These are phyloP conservation scores for Eucalyptus tenuipes DNA, from an alignment of 345 rosid species.

Conservation along the genomic window DNA sequence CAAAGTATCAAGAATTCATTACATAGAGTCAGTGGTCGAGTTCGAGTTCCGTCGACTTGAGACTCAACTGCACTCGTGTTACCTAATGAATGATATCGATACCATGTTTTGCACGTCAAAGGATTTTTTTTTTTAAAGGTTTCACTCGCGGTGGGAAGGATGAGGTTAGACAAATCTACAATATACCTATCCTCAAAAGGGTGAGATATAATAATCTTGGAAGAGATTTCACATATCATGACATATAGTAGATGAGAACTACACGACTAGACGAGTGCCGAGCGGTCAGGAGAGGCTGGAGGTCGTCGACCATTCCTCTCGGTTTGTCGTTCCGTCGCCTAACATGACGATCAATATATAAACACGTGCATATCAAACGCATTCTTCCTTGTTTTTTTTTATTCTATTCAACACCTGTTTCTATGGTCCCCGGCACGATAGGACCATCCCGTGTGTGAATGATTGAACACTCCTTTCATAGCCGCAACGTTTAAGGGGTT, in stretches of 20 bases:
- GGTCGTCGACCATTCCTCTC: not conserved
- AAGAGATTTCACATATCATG: not conserved
- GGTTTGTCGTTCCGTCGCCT: not conserved
- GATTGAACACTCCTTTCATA: not conserved
- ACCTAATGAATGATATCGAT: not conserved
- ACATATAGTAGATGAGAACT: not conserved
- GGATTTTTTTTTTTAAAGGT: too few species aligned
- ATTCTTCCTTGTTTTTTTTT: not conserved
- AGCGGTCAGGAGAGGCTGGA: not conserved
- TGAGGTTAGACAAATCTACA: not conserved
- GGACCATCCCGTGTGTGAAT: not conserved
- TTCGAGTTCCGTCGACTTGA: not conserved
- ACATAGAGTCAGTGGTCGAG: too few species aligned
- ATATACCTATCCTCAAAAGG: rapidly evolving
- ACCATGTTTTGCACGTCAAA: not conserved
- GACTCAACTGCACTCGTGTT: not conserved
- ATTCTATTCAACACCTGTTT: not conserved
- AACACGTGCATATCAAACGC: not conserved
- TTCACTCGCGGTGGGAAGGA: rapidly evolving
- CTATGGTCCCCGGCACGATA: not conserved
- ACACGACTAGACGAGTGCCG: not conserved
- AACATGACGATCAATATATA: rapidly evolving
- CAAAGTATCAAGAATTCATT: too few species aligned
- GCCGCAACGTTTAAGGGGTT: not conserved
- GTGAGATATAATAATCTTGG: rapidly evolving